Base-by-base conservation (phyloP, 1,284 basidiomycete genomes). In the Microbotryum violaceum region DNA sequence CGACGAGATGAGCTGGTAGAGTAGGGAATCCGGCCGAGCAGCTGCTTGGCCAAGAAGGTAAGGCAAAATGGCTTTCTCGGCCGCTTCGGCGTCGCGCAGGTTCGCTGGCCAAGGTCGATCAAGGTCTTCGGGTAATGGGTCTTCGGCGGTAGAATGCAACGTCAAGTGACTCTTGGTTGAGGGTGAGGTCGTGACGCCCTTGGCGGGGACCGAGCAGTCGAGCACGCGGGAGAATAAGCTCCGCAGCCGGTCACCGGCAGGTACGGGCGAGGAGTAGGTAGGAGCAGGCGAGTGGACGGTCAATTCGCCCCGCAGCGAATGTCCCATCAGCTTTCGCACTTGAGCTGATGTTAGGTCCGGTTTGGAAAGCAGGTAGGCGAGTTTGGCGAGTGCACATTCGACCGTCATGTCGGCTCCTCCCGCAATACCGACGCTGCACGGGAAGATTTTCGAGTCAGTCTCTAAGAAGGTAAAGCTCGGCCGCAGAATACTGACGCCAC, bases 381-480 rank as follows among this genome's bases (percentile, higher is more conserved):
- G 80, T 76, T 96, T 96, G 14, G 89, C 82, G 42, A 94, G 81
- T 8, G 91, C 90, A 67, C 89, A 89, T 86, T 96, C 91, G 16
- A 90, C 89, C 2, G 92, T 94, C 91, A 96, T 94, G 74, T 96
- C 91, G 14, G 67, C 69, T 4, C 73, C 71, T 10, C 62, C 56
- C 9, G 65, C 60, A 5, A 63, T 56, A 0, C 61, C 56, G 3
- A 72, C 71, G 16, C 60, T 64, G 48, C 27, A n/a, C 25, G 14
- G 7, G 8, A 14, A n/a, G 29, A 10, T 29, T 27, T 16, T 18
- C 14, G 20, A n/a, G 50, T 60, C 21, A 25, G 88, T 88, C 0
- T 87, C 81, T 27, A 90, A 81, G 29, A 91, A 84, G 1, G 89
- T 88, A n/a, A 78, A 80, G 58, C 82, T 27, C 18, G 52, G 14